A percentile compares a stretch with the other conserved stretches of the same genome.
phyloP scores from a whole-genome alignment of 768 basidiomycete genomes.

The Mycena rebaudengoi region DNA sequence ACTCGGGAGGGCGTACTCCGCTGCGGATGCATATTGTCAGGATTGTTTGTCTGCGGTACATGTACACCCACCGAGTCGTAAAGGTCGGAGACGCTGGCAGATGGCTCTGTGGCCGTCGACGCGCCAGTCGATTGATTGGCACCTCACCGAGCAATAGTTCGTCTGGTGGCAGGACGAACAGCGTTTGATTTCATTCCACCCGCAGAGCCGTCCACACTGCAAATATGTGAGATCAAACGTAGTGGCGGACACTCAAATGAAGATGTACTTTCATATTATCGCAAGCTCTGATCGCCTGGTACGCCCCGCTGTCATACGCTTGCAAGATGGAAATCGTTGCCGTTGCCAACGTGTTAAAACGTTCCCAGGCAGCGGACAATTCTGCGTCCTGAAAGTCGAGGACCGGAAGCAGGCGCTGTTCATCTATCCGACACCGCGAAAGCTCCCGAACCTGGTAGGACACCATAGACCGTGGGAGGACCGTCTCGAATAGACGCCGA shows the following conservation, averaged over 20 bases:
- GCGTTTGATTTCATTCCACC: constrained; percentile 7
- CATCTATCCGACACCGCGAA: neutral
- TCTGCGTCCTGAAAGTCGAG: constrained; percentile 9
- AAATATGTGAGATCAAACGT: constrained; percentile 2
- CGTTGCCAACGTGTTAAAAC: constrained; percentile 1
- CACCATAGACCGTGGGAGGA: constrained; percentile 2
- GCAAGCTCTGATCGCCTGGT: constrained; percentile 3
- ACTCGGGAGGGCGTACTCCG: neutral
- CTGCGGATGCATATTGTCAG: constrained; percentile 4
- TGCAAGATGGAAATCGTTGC: neutral
- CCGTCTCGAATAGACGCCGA: neutral
- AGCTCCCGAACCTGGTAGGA: constrained; percentile 1
- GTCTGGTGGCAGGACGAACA: constrained; percentile 10
- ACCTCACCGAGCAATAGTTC: constrained; percentile 11
- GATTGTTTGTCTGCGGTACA: neutral
- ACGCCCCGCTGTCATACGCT: constrained; percentile 4
- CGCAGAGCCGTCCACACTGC: constrained; percentile 9
- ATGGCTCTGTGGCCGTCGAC: constrained; percentile 4
- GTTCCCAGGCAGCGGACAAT: constrained; percentile 2
- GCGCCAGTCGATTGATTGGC: constrained; percentile 3
- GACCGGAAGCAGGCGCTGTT: neutral
- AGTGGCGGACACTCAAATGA: neutral
- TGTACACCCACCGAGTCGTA: constrained; percentile 4
- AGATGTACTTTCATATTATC: constrained; percentile 5
- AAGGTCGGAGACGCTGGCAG: constrained; percentile 3